phyloP scores from a whole-genome alignment of 1,284 basidiomycete species.

The Ganoderma multipileum region DNA sequence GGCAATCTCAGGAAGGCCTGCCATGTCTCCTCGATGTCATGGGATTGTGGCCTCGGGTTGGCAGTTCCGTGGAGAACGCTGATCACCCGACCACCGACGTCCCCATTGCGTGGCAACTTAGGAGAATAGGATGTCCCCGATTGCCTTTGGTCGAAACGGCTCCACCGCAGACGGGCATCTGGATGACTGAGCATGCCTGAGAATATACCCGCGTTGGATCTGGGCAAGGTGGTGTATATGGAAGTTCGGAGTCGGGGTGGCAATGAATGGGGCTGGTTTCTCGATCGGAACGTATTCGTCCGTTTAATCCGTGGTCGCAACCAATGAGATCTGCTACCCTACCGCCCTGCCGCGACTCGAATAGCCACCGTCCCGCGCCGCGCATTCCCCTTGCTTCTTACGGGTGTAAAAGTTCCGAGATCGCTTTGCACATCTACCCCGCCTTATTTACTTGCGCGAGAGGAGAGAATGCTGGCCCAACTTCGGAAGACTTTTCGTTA shows the following conservation, averaged over 20 bases:
- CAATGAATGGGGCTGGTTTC: background rate
- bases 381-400: background rate
- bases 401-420: background rate
- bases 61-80: constrained; percentile 11
- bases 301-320: background rate
- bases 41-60: constrained; percentile 9
- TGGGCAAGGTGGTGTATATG: background rate
- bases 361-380: background rate
- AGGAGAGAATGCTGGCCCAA: background rate
- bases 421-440: background rate
- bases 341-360: background rate
- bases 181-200: constrained; percentile 28
- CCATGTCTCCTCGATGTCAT: constrained; percentile 12
- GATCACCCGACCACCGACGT: constrained; percentile 24
- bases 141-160: constrained; percentile 10
- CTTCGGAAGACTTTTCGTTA: background rate
- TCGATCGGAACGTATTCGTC: background rate
- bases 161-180: constrained; percentile 11
- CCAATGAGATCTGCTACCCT: background rate
- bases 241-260: background rate
- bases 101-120: constrained; percentile 27
- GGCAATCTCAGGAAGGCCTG: constrained; percentile 6
- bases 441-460: background rate
- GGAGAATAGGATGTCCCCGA: constrained; percentile 14
- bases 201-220: constrained; percentile 23